Conservation (phyloP, 2,329 filamentous ascomycete genomes). For the Nannizziopsis barbatae region DNA sequence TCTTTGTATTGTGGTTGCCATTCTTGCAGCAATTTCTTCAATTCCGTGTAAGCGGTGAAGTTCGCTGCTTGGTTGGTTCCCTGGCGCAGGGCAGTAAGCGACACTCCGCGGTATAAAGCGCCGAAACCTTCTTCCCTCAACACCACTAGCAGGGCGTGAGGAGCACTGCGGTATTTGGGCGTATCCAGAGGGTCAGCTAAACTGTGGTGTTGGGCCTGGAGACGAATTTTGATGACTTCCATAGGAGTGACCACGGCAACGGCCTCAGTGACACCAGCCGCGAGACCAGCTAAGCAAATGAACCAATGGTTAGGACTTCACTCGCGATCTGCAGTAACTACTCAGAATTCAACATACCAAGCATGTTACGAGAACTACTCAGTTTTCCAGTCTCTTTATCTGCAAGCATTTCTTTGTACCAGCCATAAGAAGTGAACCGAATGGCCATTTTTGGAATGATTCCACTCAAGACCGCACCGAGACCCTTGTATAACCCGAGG, state of each 20-base stretch:
- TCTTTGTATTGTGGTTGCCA: slow-evolving; percentile 59
- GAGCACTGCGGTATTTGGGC: slow-evolving; percentile 94
- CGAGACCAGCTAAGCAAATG: slow-evolving; percentile 57
- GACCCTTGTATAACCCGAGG: slow-evolving; percentile 88
- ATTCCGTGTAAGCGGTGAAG: slow-evolving; percentile 93
- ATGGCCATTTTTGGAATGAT: slow-evolving; percentile 99
- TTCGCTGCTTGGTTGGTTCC: slow-evolving; percentile 97
- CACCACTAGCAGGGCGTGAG: slow-evolving; percentile 72
- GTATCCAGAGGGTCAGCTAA: slow-evolving; percentile 94
- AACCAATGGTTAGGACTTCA: slow-evolving; percentile 4
- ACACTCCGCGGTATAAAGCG: slow-evolving; percentile 85
- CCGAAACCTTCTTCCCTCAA: slow-evolving; percentile 80
- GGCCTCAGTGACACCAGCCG: slow-evolving; percentile 90
- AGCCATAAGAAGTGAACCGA: slow-evolving; percentile 93
- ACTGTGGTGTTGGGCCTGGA: slow-evolving; percentile 95
- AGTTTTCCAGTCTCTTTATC: slow-evolving; percentile 56
- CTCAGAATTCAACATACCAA: slow-evolving; percentile 37
- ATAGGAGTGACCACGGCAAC: slow-evolving; percentile 94
- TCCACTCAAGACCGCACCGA: slow-evolving; percentile 91
- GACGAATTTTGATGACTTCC: slow-evolving; percentile 97
- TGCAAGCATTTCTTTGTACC: slow-evolving; percentile 76
- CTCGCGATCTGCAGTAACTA: neutral
- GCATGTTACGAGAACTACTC: slow-evolving; percentile 59
- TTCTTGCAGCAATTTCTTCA: slow-evolving; percentile 66
- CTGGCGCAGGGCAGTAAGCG: slow-evolving; percentile 83